Conservation (phyloP, 2,329 filamentous ascomycete genomes). For the Tetracladium maxilliforme region DNA sequence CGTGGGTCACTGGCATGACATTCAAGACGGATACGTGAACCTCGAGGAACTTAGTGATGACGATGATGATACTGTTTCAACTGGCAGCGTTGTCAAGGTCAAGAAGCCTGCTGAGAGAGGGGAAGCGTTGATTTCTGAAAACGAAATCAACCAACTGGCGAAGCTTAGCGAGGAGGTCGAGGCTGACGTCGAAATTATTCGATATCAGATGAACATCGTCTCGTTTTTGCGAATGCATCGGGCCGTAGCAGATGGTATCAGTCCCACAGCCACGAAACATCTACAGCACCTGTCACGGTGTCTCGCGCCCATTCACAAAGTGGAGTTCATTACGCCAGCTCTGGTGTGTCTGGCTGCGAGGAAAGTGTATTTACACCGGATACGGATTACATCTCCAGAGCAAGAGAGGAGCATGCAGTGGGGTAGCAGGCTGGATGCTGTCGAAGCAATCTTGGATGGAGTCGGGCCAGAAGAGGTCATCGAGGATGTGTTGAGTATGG, state of each 20-base stretch:
- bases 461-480: conserved; percentile 47
- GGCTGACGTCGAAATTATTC: conserved; percentile 61
- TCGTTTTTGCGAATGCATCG: conserved; percentile 81
- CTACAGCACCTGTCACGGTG: conserved; percentile 55
- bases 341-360: conserved; percentile 68
- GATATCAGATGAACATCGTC: conserved; percentile 78
- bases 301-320: conserved; percentile 66
- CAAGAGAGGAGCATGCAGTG: conserved; percentile 85
- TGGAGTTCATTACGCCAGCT: conserved; percentile 72
- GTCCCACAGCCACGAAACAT: conserved; percentile 64
- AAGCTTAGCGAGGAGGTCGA: conserved; percentile 41
- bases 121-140: too few relatives aligned
- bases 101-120: too few relatives aligned
- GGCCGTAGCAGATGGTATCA: conserved; percentile 65
- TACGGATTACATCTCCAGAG: conserved; percentile 52
- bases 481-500: conserved; percentile 44
- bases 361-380: conserved; percentile 80
- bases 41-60: conserved; percentile 40
- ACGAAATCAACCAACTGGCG: conserved; percentile 17
- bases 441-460: conserved; percentile 50
- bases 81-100: too few relatives aligned
- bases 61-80: conserved; percentile 12
- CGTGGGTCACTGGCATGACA: conserved; percentile 73
- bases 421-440: conserved; percentile 63
- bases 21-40: conserved; percentile 58